Evolutionary conservation across 2,329 filamentous ascomycete genomes (phyloP).

Genomic region (Blastomyces emzantsi): DNA sequence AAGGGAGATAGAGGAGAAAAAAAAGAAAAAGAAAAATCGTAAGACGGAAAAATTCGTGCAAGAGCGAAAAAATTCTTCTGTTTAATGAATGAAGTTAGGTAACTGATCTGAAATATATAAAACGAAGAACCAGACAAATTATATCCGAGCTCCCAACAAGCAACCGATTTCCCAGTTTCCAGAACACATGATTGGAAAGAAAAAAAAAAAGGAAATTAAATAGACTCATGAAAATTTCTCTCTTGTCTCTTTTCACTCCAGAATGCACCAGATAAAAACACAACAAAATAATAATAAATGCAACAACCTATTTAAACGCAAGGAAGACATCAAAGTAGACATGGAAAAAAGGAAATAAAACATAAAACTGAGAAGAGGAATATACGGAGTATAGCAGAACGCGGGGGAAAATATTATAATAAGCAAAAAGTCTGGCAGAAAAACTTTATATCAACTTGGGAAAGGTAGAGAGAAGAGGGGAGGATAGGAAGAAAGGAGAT

Average conservation of each 20-base stretch:
- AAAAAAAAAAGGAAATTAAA: neutral
- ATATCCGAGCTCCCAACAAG: slow-evolving; percentile 4
- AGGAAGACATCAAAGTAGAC: neutral
- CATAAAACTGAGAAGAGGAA: neutral
- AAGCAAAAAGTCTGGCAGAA: neutral
- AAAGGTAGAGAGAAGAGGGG: neutral
- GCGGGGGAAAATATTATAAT: neutral
- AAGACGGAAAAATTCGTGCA: neutral
- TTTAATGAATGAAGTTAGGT: neutral
- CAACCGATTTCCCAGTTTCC: neutral
- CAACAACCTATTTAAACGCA: neutral
- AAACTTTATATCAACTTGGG: neutral
- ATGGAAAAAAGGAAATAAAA: neutral
- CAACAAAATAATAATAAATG: neutral
- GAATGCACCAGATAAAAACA: neutral
- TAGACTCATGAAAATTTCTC: neutral
- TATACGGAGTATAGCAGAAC: neutral
- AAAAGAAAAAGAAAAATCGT: no score
- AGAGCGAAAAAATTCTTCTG: neutral
- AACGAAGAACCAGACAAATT: neutral
- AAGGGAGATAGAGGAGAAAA: neutral
- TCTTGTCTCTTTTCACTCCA: slow-evolving; percentile 8
- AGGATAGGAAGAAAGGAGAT: neutral
- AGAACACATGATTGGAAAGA: neutral
- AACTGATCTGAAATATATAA: neutral